Conservation (phyloP, 2,329 filamentous ascomycete species). For the Paraphoma sp. region DNA sequence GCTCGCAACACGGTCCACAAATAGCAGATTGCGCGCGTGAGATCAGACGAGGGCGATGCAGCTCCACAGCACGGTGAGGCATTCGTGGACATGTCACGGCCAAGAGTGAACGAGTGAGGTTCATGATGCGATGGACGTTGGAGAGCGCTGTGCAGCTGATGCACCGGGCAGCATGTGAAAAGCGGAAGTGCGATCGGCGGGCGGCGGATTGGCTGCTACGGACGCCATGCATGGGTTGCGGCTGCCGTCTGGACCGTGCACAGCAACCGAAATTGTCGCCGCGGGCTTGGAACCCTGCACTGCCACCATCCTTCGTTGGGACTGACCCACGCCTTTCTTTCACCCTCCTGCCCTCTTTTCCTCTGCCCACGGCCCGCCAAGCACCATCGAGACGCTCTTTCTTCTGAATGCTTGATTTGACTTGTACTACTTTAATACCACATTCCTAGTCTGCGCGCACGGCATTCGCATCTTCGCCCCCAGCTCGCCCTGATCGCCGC, state of each 20-base stretch:
- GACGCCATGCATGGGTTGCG: constrained; percentile 5
- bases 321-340: constrained; percentile 15
- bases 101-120: background rate
- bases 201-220: constrained; percentile 5
- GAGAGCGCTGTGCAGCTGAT: background rate
- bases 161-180: constrained; percentile 16
- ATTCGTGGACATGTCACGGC: background rate
- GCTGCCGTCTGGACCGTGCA: constrained; percentile 5
- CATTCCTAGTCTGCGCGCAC: constrained; percentile 9
- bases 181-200: constrained; percentile 1
- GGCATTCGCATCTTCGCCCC: background rate
- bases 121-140: constrained; percentile 1
- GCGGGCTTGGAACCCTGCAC: constrained; percentile 18
- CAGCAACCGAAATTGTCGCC: constrained; percentile 24
- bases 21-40: constrained; percentile 11
- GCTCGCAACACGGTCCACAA: constrained; percentile 10
- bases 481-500: constrained; percentile 2
- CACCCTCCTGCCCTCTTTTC: constrained; percentile 15
- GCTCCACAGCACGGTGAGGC: background rate
- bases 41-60: constrained; percentile 10
- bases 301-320: constrained; percentile 14
- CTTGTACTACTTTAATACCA: constrained; percentile 9
- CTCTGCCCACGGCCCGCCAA: constrained; percentile 16
- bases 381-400: constrained; percentile 14
- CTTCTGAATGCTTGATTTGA: constrained; percentile 17